A percentile compares a stretch with the other conserved stretches of the same genome.
These are phyloP conservation scores for Diaporthe sp. DNA, from an alignment of 2,329 filamentous ascomycete species.

Conservation along the genomic window DNA sequence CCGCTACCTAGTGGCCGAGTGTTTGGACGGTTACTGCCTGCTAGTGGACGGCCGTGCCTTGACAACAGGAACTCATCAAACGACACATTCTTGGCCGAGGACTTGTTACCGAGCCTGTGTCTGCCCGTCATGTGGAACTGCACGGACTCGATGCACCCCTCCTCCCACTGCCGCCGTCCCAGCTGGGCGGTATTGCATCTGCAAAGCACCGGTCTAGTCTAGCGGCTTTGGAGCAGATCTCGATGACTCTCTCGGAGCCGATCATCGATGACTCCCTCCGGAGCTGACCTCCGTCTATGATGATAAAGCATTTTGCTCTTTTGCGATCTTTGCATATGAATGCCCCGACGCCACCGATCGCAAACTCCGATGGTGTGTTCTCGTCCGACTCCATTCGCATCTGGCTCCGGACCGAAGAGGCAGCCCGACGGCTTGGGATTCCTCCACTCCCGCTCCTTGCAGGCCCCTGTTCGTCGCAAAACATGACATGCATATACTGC, in stretches of 20 bases:
- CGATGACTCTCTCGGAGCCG: constrained; percentile 23
- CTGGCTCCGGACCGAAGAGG: background rate
- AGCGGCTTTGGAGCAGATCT: background rate
- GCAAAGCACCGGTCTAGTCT: constrained; percentile 12
- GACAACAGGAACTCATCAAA: background rate
- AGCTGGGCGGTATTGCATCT: constrained; percentile 21
- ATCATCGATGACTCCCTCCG: background rate
- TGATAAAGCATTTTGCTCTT: background rate
- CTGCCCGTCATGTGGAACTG: background rate
- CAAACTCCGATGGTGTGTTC: background rate
- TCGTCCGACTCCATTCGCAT: background rate
- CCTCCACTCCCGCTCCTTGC: background rate
- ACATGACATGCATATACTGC: constrained; percentile 13
- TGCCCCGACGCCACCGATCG: background rate
- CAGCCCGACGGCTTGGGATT: background rate
- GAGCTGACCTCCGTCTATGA: constrained; percentile 18
- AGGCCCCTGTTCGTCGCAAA: constrained; percentile 27
- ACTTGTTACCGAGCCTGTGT: background rate
- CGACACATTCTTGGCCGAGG: constrained; percentile 2
- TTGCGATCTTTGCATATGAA: background rate
- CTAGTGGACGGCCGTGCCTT: background rate
- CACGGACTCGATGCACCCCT: constrained; percentile 18
- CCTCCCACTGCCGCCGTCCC: constrained; percentile 15
- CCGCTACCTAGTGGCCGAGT: background rate
- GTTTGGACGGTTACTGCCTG: background rate